Percentiles rank a stretch among this genome's conserved stretches.
phyloP scores from a whole-genome alignment of 495 filamentous ascomycete genomes.

The Neurospora discreta region DNA sequence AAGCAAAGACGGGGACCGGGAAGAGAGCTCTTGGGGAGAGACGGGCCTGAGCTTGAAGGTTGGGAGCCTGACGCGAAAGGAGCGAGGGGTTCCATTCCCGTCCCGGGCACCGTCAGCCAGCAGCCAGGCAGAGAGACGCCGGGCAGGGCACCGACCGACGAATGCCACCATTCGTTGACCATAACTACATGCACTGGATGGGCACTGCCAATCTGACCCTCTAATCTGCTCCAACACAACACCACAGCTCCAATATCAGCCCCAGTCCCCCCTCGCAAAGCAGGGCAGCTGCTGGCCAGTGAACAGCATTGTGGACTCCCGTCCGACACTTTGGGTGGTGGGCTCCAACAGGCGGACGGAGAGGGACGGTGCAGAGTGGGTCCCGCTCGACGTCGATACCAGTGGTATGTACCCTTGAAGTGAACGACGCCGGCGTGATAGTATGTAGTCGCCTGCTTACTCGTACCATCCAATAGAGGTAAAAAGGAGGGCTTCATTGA shows the following conservation, averaged over 20 bases:
- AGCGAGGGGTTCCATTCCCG: not conserved
- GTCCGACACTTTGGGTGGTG: not conserved
- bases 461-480: not conserved
- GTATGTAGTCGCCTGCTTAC: not conserved
- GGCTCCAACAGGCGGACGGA: not conserved
- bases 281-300: not conserved
- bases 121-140: not conserved
- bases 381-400: not conserved
- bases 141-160: not conserved
- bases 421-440: not conserved
- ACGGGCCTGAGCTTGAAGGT: not conserved
- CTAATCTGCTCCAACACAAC: not conserved
- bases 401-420: no score
- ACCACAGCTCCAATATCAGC: not conserved
- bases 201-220: not conserved
- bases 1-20: not conserved
- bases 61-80: not conserved
- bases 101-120: not conserved
- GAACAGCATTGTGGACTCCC: not conserved
- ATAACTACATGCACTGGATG: not conserved
- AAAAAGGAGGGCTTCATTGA: not conserved
- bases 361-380: not conserved
- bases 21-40: not conserved
- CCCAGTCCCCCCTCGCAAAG: not conserved
- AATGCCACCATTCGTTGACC: not conserved